A percentile compares a stretch with the other conserved stretches of the same genome.
phyloP scores from a whole-genome alignment of 1,284 basidiomycete species.

The Filobasidium uniguttulatum region DNA sequence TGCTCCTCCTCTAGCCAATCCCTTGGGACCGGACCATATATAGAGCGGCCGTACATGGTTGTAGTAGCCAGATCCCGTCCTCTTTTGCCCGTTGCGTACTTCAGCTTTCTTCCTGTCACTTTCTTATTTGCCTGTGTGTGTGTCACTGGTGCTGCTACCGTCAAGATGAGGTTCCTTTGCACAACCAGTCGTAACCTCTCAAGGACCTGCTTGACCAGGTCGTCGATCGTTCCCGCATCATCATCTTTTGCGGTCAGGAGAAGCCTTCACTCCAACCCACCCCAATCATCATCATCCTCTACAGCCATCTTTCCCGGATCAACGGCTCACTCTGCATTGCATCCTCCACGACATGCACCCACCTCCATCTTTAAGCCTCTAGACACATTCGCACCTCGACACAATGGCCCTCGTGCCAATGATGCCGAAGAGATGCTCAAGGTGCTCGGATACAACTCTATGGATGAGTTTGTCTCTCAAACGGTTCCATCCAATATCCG shows the following conservation, averaged over 20 bases:
- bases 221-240: background rate
- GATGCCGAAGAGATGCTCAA: slow-evolving; percentile 68
- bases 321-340: slow-evolving; percentile 22
- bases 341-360: slow-evolving; percentile 19
- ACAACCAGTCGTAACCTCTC: background rate
- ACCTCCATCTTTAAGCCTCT: slow-evolving; percentile 54
- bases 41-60: no score
- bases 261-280: background rate
- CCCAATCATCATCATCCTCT: slow-evolving; percentile 18
- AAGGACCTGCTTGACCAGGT: background rate
- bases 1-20: no score
- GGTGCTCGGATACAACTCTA: slow-evolving; percentile 62
- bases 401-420: slow-evolving; percentile 69
- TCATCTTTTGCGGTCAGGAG: background rate
- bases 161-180: background rate
- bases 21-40: no score
- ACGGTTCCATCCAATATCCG: slow-evolving; percentile 70
- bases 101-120: background rate
- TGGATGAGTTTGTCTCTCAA: slow-evolving; percentile 71
- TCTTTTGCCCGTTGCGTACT: background rate
- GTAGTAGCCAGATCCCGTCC: no score
- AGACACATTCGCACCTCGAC: slow-evolving; percentile 75
- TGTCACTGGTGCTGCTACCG: background rate
- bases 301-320: slow-evolving; percentile 33
- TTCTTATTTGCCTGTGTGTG: background rate